Base-by-base conservation (phyloP, 371 early-diverging fungal species). In the Zopfochytrium polystomum region DNA sequence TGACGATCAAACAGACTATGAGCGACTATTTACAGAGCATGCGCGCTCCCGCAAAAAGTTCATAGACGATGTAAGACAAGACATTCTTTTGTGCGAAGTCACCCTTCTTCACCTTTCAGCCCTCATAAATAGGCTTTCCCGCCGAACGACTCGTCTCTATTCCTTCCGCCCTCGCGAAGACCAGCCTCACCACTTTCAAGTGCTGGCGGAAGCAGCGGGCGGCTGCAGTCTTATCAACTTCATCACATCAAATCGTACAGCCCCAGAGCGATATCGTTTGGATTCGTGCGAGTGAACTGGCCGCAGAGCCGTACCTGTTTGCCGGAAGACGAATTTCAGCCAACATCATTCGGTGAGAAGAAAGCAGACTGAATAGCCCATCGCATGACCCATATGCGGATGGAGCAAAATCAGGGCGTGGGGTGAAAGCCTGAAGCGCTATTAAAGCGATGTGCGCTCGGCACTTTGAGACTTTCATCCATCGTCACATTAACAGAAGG, bases 201-300 rank as follows among this genome's bases (percentile, higher is more conserved):
- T 13, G 13, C 13, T n/a, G n/a, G n/a, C 42, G 42, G 42, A 42
- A 42, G 11, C 42, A 42, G 42, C 11, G 13, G 11, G 11, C n/a
- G 42, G 13, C 25, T 25, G 48, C 45, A 30, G 55, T 27, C 27
- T 20, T n/a, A n/a, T n/a, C n/a, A n/a, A n/a, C n/a, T n/a, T n/a
- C n/a, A n/a, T n/a, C n/a, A 38, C 9, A 38, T 11, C 9, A n/a
- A 38, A n/a, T 38, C 9, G 11, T 9, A 9, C 38, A 38, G 38
- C 34, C 27, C 22, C 22, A 15, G 20, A 33, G 34, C 26, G 61
- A 67, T 18, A 42, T 67, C 29, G 62, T 67, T 7, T 67, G 67
- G 67, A 62, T 58, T 20, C 6, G 67, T 9, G 67, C 67, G 5
- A 57, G 67, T 43, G 67, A 67, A 35, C 44, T 67, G 33, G 67